Percentiles rank a stretch among this genome's conserved stretches.
Conservation (phyloP, 2,329 filamentous ascomycete genomes). For the Fonsecaea monophora region DNA sequence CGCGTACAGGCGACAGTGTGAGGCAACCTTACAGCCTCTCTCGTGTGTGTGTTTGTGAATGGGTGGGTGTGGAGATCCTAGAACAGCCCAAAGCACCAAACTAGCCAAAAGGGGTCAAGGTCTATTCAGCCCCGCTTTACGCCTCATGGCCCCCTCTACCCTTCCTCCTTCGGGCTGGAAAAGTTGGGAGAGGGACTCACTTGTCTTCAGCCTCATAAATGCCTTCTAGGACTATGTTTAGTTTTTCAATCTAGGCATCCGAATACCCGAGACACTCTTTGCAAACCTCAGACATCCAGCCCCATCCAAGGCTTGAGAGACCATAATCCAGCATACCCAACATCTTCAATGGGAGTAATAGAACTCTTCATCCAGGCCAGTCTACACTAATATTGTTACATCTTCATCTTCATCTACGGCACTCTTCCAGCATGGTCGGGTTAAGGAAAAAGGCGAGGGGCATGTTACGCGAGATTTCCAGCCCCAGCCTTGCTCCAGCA, state of each 20-base stretch:
- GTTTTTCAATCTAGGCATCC: not conserved
- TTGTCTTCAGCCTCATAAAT: not conserved
- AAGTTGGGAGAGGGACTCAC: not conserved
- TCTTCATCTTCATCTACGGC: not conserved
- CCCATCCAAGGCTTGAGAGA: not conserved
- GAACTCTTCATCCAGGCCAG: not conserved
- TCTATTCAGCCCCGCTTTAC: no score
- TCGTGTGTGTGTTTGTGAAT: no score
- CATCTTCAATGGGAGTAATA: not conserved
- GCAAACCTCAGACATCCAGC: not conserved
- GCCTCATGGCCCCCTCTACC: no score
- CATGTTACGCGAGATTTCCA: not conserved
- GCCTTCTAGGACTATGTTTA: not conserved
- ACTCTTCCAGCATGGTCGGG: not conserved
- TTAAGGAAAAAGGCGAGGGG: not conserved
- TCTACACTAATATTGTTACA: not conserved
- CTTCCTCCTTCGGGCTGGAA: no score
- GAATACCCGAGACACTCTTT: not conserved
- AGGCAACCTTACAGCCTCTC: no score
- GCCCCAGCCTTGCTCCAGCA: not conserved
- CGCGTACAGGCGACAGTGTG: no score
- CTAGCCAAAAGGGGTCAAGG: no score
- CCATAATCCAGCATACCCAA: not conserved
- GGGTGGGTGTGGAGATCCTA: no score
- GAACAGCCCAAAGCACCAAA: no score